Conservation (phyloP, 1,139 yeast species). For the Blastobotrys arbuscula region DNA sequence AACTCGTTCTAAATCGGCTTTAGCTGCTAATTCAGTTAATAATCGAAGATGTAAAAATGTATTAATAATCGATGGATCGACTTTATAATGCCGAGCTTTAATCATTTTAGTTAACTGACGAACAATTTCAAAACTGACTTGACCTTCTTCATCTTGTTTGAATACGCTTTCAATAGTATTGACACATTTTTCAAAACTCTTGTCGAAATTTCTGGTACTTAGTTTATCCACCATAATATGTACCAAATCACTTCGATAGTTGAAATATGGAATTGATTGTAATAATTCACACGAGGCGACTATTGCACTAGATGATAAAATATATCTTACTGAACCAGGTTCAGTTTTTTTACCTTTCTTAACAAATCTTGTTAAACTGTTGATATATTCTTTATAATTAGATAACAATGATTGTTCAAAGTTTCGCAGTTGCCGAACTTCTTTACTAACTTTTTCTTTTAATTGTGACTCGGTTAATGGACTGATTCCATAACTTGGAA, state of each 20-base stretch:
- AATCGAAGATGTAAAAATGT: slow-evolving; percentile 67
- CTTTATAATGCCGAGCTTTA: slow-evolving; percentile 67
- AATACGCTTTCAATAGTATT: slow-evolving; percentile 61
- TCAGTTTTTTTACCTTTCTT: slow-evolving; percentile 26
- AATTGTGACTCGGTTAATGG: slow-evolving; percentile 76
- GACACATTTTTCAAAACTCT: slow-evolving; percentile 54
- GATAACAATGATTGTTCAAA: slow-evolving; percentile 74
- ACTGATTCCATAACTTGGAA: slow-evolving; percentile 85
- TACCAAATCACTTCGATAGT: slow-evolving; percentile 68
- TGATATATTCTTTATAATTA: slow-evolving; percentile 66
- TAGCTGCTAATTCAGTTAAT: slow-evolving; percentile 57
- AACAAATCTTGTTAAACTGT: slow-evolving; percentile 40
- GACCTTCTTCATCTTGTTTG: slow-evolving; percentile 71
- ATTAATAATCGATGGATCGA: slow-evolving; percentile 78
- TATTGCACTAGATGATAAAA: slow-evolving; percentile 54
- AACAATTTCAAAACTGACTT: slow-evolving; percentile 67
- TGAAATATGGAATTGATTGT: slow-evolving; percentile 68
- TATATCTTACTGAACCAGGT: slow-evolving; percentile 35
- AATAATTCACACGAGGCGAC: slow-evolving; percentile 78
- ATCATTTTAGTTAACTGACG: slow-evolving; percentile 63
- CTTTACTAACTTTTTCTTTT: slow-evolving; percentile 67
- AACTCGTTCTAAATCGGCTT: slow-evolving; percentile 56
- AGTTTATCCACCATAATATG: slow-evolving; percentile 51
- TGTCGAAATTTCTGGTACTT: slow-evolving; percentile 30
- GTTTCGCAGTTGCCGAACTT: slow-evolving; percentile 65